Base-by-base conservation (phyloP, 1,284 basidiomycete species). In the Hypsizygus ulmarius region DNA sequence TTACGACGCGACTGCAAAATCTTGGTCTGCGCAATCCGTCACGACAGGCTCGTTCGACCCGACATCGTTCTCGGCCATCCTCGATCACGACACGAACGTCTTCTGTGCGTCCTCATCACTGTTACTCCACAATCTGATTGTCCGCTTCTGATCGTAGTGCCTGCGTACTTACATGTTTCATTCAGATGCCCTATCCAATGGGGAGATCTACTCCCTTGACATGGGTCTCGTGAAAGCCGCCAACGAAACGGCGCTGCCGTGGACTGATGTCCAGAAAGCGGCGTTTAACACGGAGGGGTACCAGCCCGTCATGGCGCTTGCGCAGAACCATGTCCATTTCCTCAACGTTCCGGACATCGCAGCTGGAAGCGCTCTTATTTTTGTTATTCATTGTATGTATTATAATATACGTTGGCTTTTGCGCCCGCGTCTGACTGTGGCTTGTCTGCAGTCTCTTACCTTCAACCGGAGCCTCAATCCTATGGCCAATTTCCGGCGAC, bases 31-130 rank as follows among this genome's bases (percentile, higher is more conserved):
- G 1, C 87, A 90, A 58, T 52, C 65, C 9, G 69, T 76, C 15
- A 75, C 67, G 5, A 54, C 73, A 0, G 77, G 75, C 51, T 64
- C 59, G 34, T 82, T 87, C 58, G 78, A 88, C 62, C 72, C 77
- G 2, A 61, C 71, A 1, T 73, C 72, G 27, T 83, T 79, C 57
- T 69, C 68, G 21, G 74, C 87, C 21, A 82, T 93, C 52, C 78
- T 94, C 33, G 92, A 95, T 68, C 91, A 93, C 58, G 91, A 94
- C 67, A 94, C 91, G 44, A 92, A 93, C 53, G 79, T 85, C 51
- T 84, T 93, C 70, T 92, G 82, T 84, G 55, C 40, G 72, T 58
- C 48, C 59, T 51, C 38, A 29, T 55, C 44, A 2, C 55, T 60
- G 30, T 48, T 44, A 35, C n/a, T n/a, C 27, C 34, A 28, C 38